Evolutionary conservation across 1,284 basidiomycete genomes (phyloP).

Genomic region (Moniliella sp.): DNA sequence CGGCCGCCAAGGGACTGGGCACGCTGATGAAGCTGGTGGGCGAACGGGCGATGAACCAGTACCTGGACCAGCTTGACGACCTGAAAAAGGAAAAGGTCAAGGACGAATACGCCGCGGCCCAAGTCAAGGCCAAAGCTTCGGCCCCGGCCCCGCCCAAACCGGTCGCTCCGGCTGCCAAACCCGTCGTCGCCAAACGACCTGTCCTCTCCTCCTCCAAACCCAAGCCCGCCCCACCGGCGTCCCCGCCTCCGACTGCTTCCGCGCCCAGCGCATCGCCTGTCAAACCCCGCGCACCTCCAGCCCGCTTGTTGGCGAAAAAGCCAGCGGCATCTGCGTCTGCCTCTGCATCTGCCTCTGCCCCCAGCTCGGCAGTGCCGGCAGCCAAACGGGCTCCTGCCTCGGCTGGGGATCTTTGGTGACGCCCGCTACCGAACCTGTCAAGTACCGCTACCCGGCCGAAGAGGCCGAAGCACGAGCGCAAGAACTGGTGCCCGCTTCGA

Average conservation of each 20-base stretch:
- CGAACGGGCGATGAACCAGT: constrained; percentile 67
- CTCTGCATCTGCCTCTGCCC: neutral
- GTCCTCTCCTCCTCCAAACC: neutral
- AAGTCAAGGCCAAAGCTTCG: constrained; percentile 20
- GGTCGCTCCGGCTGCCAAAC: constrained; percentile 9
- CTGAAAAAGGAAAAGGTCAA: constrained; percentile 78
- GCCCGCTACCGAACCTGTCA: constrained; percentile 57
- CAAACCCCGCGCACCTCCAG: constrained; percentile 1
- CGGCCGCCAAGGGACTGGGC: constrained; percentile 68
- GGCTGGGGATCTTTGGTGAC: constrained; percentile 2
- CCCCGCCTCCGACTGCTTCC: neutral
- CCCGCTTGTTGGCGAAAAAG: constrained; percentile 1
- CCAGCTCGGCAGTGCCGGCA: constrained; percentile 4
- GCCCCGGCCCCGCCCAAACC: no score
- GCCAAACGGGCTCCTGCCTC: constrained; percentile 5
- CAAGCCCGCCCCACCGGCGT: neutral
- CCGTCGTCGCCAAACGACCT: no score
- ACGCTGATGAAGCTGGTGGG: constrained; percentile 92
- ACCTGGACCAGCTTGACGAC: constrained; percentile 68
- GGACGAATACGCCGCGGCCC: constrained; percentile 44
- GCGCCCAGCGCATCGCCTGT: no score
- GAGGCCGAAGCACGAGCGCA: constrained; percentile 65
- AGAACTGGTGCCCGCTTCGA: constrained; percentile 51
- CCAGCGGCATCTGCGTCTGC: neutral
- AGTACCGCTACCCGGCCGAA: constrained; percentile 72